Evolutionary conservation across 2,329 filamentous ascomycete species (phyloP).

Genomic region (Simplicillium sp.): DNA sequence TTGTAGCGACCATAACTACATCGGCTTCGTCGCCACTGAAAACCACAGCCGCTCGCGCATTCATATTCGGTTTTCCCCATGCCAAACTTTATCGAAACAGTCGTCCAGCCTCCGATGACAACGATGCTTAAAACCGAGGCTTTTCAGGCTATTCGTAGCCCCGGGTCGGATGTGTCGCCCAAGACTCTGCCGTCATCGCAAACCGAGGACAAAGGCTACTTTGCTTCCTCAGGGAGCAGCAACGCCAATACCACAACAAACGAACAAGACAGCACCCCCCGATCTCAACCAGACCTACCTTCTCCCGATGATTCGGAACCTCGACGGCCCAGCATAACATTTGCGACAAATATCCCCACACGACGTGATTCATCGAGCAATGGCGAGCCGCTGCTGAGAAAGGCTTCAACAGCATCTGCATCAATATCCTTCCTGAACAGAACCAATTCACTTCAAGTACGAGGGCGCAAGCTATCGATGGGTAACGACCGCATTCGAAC

Average conservation of each 20-base stretch:
- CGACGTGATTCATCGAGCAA: too few species aligned
- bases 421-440: too few species aligned
- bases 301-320: not conserved
- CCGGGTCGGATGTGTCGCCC: conserved; percentile 35
- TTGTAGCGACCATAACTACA: too few species aligned
- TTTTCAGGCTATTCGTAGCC: conserved; percentile 16
- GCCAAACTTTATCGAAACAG: too few species aligned
- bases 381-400: too few species aligned
- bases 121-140: conserved; percentile 14
- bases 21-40: too few species aligned
- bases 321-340: too few species aligned
- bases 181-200: conserved; percentile 17
- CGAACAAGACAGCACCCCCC: not conserved
- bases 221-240: conserved; percentile 6
- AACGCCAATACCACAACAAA: not conserved
- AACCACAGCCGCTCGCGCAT: not conserved
- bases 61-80: not conserved
- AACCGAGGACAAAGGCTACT: conserved; percentile 13
- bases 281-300: conserved; percentile 2
- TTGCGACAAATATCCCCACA: too few species aligned
- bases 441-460: too few species aligned
- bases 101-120: conserved; percentile 5
- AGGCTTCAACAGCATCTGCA: too few species aligned
- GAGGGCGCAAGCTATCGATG: too few species aligned
- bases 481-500: conserved; percentile 14